Evolutionary conservation across 805 yeast species (phyloP), one percentile per base, ranked within the genome.

Genomic region (Monosporozyma solicola): DNA sequence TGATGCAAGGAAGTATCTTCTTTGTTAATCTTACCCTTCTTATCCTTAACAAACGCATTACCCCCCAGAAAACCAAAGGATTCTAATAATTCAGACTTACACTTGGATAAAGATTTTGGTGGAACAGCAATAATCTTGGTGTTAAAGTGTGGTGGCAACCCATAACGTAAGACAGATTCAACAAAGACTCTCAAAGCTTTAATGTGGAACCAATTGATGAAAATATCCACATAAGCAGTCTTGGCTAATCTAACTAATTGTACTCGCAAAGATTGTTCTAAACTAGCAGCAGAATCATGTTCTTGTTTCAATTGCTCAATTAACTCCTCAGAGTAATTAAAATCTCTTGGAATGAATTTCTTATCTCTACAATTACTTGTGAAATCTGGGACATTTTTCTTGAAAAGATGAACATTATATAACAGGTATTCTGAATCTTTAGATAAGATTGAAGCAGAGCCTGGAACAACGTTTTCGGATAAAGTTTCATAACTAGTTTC

Each of bases 131-230:
- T 69, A 35, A 77, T 62, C 44, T 73, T 74, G 13, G 80, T 74
- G 65, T 81, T 79, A 69, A 92, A 94, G 62, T 85, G 85, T 32
- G 98, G 97, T 37, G 99, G 99, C 58, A 94, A 79, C 0, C 99
- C 99, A 69, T 94, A 94, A 71, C 99, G 84, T 68, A 94, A 78
- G 15, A 94, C 96, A 50, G 90, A 80, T 73, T 94, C 99, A 41
- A 92, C 96, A 70, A 86, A 94, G 20, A 87, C 78, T 60, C 97
- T 83, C 51, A 94, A 77, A 3, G 87, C 82, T 71, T 90, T 90
- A 60, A 94, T 80, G 70, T 94, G 99, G 65, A 87, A 77, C 97
- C 97, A 90, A 58, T 85, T 82, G 60, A 87, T 77, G 56, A 87
- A 75, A 50, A 91, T 82, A 63, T 94, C 98, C 25, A 86, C 77